Evolutionary conservation across 2,329 filamentous ascomycete genomes (phyloP).

Genomic region (Pseudohalonectria lignicola): DNA sequence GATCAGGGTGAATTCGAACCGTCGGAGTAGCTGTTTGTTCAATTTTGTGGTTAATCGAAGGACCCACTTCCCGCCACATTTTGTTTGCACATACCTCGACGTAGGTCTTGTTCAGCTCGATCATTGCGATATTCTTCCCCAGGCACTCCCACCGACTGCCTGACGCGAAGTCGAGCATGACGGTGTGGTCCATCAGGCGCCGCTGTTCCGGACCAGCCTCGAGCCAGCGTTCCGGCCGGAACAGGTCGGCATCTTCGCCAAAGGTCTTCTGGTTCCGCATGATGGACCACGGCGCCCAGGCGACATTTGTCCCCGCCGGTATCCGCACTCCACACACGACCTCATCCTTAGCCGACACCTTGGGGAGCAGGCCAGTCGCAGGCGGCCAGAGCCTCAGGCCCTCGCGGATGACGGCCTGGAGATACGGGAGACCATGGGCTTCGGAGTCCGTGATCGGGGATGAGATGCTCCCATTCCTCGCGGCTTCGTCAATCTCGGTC

Average conservation of each 20-base stretch:
- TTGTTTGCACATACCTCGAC: conserved; percentile 24
- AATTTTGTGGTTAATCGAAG: too few species aligned
- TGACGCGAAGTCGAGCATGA: conserved; percentile 2
- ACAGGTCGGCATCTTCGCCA: conserved; percentile 47
- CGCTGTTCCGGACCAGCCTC: conserved; percentile 23
- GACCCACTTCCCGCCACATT: conserved; percentile 9
- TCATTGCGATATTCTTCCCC: conserved; percentile 25
- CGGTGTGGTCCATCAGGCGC: conserved; percentile 16
- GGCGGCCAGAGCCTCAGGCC: conserved; percentile 13
- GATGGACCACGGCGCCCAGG: conserved; percentile 39
- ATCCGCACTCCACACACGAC: conserved; percentile 3
- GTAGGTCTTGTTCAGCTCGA: conserved; percentile 28
- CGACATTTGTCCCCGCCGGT: conserved; percentile 7
- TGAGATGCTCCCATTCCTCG: conserved; percentile 4
- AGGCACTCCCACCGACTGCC: conserved; percentile 22
- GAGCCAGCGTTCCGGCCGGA: conserved; percentile 50
- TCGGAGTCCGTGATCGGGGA: conserved; percentile 1
- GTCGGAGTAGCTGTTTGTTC: conserved; percentile 16
- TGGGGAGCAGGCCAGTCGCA: conserved; percentile 8
- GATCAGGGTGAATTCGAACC: conserved; percentile 14
- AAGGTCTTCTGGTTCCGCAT: conserved; percentile 50
- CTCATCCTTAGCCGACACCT: conserved; percentile 4
- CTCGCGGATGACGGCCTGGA: conserved; percentile 11
- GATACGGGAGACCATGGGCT: conserved; percentile 3
- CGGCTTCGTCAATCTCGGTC: conserved; percentile 8